Conservation (phyloP, 2,329 filamentous ascomycete species). For the Arthrobotrys megalospora region DNA sequence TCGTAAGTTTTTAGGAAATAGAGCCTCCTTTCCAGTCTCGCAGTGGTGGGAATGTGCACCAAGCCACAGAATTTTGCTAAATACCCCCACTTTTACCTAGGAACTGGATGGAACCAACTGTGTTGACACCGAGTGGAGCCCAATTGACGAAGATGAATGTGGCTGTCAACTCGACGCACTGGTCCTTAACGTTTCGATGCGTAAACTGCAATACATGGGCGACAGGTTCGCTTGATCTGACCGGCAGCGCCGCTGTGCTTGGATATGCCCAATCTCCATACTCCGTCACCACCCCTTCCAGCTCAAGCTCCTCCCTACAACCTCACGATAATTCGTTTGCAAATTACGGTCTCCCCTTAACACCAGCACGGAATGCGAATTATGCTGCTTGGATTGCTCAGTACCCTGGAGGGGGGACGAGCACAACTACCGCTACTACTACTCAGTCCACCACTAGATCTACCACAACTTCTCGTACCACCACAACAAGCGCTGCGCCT, state of each 20-base stretch:
- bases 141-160: constrained; percentile 71
- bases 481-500: constrained; percentile 66
- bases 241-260: constrained; percentile 65
- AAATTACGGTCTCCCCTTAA: constrained; percentile 71
- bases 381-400: constrained; percentile 68
- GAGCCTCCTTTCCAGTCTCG: neutral
- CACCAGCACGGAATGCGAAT: constrained; percentile 66
- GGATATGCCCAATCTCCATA: constrained; percentile 68
- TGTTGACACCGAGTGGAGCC: constrained; percentile 69
- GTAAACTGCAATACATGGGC: constrained; percentile 70
- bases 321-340: constrained; percentile 69
- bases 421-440: constrained; percentile 64
- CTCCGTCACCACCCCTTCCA: constrained; percentile 65
- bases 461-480: constrained; percentile 66
- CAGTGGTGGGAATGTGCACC: neutral
- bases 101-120: constrained; percentile 70
- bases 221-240: constrained; percentile 66
- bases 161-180: constrained; percentile 72
- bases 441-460: constrained; percentile 64
- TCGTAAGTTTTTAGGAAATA: constrained; percentile 65
- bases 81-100: constrained; percentile 61
- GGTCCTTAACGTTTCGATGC: constrained; percentile 73
- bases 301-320: constrained; percentile 66
- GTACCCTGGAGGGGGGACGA: constrained; percentile 57
- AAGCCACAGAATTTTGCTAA: constrained; percentile 2